Percentiles rank a stretch among this genome's conserved stretches.
Evolutionary conservation across 352 stramenopile genomes (phyloP).

Genomic region (Phytophthora aleatoria): DNA sequence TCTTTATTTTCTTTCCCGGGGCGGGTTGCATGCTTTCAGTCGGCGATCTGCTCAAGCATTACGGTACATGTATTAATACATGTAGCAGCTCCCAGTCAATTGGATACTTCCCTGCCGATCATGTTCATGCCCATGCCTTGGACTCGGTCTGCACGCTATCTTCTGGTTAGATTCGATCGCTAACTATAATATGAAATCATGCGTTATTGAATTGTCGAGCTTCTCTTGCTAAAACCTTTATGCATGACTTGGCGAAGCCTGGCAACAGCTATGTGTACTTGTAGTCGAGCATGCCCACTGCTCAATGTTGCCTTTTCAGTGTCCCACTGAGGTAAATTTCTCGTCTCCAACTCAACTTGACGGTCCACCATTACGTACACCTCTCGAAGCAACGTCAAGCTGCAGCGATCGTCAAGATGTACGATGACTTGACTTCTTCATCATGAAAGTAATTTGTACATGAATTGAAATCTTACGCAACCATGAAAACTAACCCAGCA

Average conservation of each 20-base stretch:
- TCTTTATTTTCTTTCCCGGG: not conserved
- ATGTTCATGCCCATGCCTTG: not conserved
- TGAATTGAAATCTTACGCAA: too few species aligned
- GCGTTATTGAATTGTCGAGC: too few species aligned
- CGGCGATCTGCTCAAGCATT: constrained; percentile 18
- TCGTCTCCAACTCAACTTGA: constrained; percentile 7
- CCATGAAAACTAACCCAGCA: too few species aligned
- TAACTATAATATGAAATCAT: too few species aligned
- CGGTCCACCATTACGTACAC: constrained; percentile 11
- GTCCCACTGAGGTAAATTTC: constrained; percentile 12
- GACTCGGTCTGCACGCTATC: not conserved
- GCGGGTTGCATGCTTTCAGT: constrained; percentile 25
- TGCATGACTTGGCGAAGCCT: too few species aligned
- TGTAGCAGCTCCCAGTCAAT: constrained; percentile 1
- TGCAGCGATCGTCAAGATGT: constrained; percentile 26
- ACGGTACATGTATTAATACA: not conserved
- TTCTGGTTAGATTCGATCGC: too few species aligned
- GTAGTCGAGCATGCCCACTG: not conserved
- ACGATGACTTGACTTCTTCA: constrained; percentile 1
- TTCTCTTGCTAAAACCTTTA: too few species aligned
- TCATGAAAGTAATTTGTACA: too few species aligned
- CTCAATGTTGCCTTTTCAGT: constrained; percentile 8
- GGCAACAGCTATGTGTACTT: too few species aligned
- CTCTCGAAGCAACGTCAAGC: not conserved
- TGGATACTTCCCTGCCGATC: constrained; percentile 14